phyloP scores from a whole-genome alignment of 345 rosid genomes.

The Crucihimalaya himalaica region DNA sequence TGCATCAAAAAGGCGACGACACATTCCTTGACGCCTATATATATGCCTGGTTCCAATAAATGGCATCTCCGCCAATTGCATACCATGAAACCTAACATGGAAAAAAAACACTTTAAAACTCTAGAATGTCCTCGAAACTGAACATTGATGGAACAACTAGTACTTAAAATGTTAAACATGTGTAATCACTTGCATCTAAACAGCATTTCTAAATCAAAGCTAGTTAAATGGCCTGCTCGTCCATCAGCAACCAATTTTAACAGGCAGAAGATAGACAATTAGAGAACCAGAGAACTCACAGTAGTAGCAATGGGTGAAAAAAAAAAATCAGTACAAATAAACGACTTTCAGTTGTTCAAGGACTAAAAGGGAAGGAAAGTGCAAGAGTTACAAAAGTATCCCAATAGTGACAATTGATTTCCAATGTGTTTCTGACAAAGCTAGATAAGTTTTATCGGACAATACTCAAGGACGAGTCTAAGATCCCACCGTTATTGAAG shows the following conservation, averaged over 20 bases:
- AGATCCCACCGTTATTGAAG: background rate
- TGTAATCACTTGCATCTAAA: slow-evolving; percentile 8
- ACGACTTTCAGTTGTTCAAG: background rate
- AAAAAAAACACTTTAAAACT: slow-evolving; percentile 10
- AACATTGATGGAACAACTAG: background rate
- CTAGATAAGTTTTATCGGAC: background rate
- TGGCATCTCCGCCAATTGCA: slow-evolving; percentile 45
- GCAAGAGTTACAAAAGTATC: background rate
- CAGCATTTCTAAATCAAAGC: background rate
- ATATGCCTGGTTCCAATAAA: slow-evolving; percentile 46
- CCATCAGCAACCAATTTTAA: slow-evolving; percentile 4
- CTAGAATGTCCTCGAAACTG: slow-evolving; percentile 6
- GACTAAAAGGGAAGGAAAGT: background rate
- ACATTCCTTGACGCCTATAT: slow-evolving; percentile 47
- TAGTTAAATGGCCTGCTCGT: background rate
- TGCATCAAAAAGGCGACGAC: slow-evolving; percentile 41
- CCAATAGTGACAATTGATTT: slow-evolving; percentile 11
- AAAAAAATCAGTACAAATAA: background rate
- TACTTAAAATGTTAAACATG: slow-evolving; percentile 1
- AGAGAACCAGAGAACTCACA: background rate
- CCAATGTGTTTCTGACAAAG: background rate
- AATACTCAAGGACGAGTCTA: background rate
- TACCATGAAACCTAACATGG: slow-evolving; percentile 43
- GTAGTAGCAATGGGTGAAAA: background rate
- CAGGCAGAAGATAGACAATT: slow-evolving; percentile 1